phyloP scores from a whole-genome alignment of 495 filamentous ascomycete species.

The Podospora conica region DNA sequence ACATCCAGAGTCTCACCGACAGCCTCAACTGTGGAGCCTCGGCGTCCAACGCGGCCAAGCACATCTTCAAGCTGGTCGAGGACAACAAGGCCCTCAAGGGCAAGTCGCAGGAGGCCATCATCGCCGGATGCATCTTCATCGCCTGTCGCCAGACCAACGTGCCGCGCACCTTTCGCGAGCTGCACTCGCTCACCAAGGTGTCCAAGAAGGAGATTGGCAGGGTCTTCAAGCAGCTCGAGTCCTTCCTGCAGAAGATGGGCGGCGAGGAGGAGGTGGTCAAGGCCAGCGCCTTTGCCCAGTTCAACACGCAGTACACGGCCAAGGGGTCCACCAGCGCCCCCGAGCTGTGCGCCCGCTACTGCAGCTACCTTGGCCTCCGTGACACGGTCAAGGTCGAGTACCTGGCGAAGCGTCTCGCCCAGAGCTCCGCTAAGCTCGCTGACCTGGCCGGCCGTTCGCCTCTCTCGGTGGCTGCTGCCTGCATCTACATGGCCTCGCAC shows the following conservation, averaged over 20 bases:
- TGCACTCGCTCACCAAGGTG: conserved; percentile 86
- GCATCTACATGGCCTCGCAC: conserved; percentile 89
- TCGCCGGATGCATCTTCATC: conserved; percentile 95
- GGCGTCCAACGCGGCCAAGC: conserved; percentile 81
- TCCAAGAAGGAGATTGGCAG: conserved; percentile 95
- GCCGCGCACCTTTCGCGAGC: conserved; percentile 85
- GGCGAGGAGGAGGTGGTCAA: conserved; percentile 33
- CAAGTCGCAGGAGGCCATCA: conserved; percentile 88
- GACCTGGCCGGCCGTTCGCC: conserved; percentile 89
- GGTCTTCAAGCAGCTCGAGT: conserved; percentile 87
- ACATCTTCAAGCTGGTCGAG: conserved; percentile 87
- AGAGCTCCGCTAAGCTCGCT: conserved; percentile 62
- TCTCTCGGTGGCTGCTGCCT: conserved; percentile 86
- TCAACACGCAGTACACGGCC: conserved; percentile 56
- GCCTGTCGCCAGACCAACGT: conserved; percentile 86
- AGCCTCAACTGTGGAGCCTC: conserved; percentile 72
- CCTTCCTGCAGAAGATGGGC: conserved; percentile 62
- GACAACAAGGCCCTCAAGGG: conserved; percentile 91
- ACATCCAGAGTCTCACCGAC: conserved; percentile 84
- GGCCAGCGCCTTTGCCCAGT: conserved; percentile 14
- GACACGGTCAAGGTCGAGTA: conserved; percentile 61
- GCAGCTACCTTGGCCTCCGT: conserved; percentile 63
- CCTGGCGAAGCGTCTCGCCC: conserved; percentile 66
- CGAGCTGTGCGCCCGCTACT: conserved; percentile 84
- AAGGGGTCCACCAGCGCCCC: conserved; percentile 75